These are phyloP conservation scores for Gossypium herbaceum DNA, from an alignment of 345 rosid species.

Conservation along the genomic window DNA sequence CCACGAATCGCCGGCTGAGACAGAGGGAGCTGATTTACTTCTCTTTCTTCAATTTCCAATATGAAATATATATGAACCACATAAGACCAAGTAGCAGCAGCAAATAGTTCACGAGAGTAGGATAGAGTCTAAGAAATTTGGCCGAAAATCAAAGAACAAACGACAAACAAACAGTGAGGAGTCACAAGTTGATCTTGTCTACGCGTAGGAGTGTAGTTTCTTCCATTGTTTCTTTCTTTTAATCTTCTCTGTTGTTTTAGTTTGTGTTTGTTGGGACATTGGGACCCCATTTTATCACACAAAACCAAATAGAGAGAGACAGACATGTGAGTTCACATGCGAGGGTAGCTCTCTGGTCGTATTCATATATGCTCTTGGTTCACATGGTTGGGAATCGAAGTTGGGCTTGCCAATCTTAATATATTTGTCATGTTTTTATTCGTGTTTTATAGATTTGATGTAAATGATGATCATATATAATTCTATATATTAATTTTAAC, in stretches of 20 bases:
- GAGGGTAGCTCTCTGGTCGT: neutral
- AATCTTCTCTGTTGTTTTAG: neutral
- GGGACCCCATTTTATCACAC: slow-evolving; percentile 8
- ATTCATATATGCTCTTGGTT: neutral
- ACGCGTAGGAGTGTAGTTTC: neutral
- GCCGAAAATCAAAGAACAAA: neutral
- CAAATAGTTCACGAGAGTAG: neutral
- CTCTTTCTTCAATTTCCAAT: neutral
- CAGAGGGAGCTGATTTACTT: neutral
- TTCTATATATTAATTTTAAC: no score
- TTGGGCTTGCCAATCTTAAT: neutral
- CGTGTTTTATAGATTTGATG: neutral
- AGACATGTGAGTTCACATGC: slow-evolving; percentile 12
- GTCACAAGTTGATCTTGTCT: neutral
- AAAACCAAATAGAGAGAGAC: neutral
- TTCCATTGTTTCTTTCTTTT: neutral
- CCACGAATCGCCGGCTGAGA: neutral
- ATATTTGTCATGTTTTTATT: neutral
- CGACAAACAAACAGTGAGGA: neutral
- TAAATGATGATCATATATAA: no score
- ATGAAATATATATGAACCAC: neutral
- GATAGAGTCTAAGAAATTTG: neutral
- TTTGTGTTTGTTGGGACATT: neutral
- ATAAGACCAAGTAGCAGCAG: neutral
- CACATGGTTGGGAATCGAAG: slow-evolving; percentile 12